Percentiles rank a stretch among this genome's conserved stretches.
Conservation (phyloP, 495 filamentous ascomycete genomes). For the Aspergillus diversus region DNA sequence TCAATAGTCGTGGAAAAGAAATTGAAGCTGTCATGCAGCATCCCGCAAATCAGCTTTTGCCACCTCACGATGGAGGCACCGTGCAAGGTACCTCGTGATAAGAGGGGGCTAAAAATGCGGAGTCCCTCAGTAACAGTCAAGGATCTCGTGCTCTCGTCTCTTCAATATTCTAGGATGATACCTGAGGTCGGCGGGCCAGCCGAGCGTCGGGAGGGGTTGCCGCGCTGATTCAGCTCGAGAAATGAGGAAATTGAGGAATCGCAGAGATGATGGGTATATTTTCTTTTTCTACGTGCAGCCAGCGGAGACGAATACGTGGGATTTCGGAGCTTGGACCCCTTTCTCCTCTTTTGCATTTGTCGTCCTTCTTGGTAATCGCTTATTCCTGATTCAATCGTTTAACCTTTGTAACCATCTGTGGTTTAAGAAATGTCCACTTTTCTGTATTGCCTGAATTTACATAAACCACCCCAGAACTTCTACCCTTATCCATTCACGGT, state of each 20-base stretch:
- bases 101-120: slow-evolving; percentile 8
- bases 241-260: background rate
- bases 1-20: background rate
- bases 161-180: background rate
- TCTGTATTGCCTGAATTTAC: no score
- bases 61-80: slow-evolving; percentile 9
- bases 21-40: background rate
- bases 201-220: background rate
- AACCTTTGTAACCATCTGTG: no score
- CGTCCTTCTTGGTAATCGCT: no score
- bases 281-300: background rate
- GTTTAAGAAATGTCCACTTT: no score
- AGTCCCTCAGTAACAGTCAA: background rate
- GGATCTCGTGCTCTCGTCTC: background rate
- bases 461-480: no score
- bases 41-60: slow-evolving; percentile 14
- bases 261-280: background rate
- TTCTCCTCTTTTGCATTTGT: background rate
- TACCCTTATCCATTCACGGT: no score
- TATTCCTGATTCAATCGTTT: no score
- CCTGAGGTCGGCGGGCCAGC: background rate
- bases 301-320: background rate
- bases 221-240: background rate
- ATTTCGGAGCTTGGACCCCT: background rate
- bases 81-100: slow-evolving; percentile 11